phyloP scores from a whole-genome alignment of 192 early-diverging fungal species.

The Coemansia sp. region DNA sequence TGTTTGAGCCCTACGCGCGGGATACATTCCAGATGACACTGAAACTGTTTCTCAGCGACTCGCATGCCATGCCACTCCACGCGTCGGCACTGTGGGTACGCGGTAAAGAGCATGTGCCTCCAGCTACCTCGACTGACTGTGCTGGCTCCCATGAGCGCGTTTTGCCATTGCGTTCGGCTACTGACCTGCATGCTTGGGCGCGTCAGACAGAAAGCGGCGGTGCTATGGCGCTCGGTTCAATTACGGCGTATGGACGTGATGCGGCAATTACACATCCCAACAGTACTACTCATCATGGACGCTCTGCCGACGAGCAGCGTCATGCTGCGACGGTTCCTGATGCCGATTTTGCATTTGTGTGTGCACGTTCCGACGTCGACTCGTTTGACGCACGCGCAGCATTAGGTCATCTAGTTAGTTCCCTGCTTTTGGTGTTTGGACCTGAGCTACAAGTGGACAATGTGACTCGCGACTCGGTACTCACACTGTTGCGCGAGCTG shows the following conservation, averaged over 20 bases:
- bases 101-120: constrained; percentile 33
- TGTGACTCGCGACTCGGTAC: constrained; percentile 77
- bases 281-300: constrained; percentile 39
- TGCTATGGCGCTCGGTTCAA: constrained; percentile 61
- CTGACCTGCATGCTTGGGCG: neutral
- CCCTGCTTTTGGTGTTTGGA: constrained; percentile 85
- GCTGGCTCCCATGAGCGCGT: constrained; percentile 14
- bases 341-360: constrained; percentile 33
- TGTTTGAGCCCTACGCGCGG: constrained; percentile 90
- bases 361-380: constrained; percentile 63
- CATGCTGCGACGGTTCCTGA: neutral
- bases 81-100: constrained; percentile 43
- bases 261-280: constrained; percentile 61
- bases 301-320: constrained; percentile 18
- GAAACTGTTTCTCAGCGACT: constrained; percentile 88
- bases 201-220: neutral
- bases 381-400: constrained; percentile 59
- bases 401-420: constrained; percentile 87
- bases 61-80: constrained; percentile 67
- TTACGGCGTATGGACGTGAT: constrained; percentile 65
- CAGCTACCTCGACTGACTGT: neutral
- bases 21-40: constrained; percentile 84
- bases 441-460: constrained; percentile 81
- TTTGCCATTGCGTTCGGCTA: constrained; percentile 15
- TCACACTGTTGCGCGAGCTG: constrained; percentile 78